Conservation (phyloP, 768 basidiomycete species). For the Tricholoma matsutake region DNA sequence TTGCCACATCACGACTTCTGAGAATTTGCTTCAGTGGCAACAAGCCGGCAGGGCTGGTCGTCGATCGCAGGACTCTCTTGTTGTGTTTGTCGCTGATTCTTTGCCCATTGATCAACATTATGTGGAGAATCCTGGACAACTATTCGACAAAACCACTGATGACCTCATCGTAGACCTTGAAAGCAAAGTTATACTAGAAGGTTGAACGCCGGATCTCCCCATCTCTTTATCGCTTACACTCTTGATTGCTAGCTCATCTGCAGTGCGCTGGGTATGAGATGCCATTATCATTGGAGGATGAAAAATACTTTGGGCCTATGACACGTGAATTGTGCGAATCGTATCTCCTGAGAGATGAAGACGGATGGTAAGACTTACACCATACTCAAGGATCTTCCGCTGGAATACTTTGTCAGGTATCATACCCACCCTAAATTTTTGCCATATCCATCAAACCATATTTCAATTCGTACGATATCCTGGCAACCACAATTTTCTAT, state of each 20-base stretch:
- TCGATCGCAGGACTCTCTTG: conserved; percentile 73
- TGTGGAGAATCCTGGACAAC: conserved; percentile 60
- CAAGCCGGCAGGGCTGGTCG: conserved; percentile 88
- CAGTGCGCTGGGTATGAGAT: conserved; percentile 89
- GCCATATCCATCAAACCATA: conserved; percentile 69
- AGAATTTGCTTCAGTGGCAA: conserved; percentile 54
- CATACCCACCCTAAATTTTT: conserved; percentile 77
- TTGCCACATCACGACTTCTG: too few relatives aligned
- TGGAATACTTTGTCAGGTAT: conserved; percentile 48
- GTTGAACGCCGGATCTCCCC: conserved; percentile 15
- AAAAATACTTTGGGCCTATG: conserved; percentile 66
- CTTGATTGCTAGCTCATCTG: conserved; percentile 53
- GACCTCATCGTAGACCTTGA: conserved; percentile 72
- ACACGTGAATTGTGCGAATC: conserved; percentile 58
- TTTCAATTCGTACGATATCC: conserved; percentile 57
- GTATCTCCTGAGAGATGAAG: conserved; percentile 62
- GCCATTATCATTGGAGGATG: conserved; percentile 67
- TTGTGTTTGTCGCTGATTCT: conserved; percentile 66
- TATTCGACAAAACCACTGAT: conserved; percentile 61
- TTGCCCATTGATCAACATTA: conserved; percentile 77
- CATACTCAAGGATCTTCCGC: neutral
- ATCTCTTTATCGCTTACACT: neutral
- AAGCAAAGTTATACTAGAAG: conserved; percentile 72
- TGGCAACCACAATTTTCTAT: neutral
- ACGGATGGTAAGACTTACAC: conserved; percentile 61